Evolutionary conservation across 768 basidiomycete species (phyloP).

Genomic region (Fomitopsis pulvina): DNA sequence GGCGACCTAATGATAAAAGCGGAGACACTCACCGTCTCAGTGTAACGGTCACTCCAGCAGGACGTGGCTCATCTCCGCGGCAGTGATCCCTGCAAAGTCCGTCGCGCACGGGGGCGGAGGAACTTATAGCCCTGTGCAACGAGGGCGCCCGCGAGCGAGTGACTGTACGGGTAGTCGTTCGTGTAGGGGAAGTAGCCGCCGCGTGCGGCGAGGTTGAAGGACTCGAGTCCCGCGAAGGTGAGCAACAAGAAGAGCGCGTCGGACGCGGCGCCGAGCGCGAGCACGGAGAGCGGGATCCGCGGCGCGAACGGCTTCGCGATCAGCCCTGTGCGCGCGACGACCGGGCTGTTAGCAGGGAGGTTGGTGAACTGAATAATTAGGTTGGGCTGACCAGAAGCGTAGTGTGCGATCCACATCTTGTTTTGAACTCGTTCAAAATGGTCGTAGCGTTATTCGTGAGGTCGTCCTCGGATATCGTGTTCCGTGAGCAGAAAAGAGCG

Average conservation of each 20-base stretch:
- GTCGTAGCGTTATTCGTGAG: no score
- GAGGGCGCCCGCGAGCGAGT: conserved; percentile 20
- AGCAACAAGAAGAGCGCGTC: conserved; percentile 25
- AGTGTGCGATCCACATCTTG: conserved; percentile 18
- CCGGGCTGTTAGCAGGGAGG: not conserved
- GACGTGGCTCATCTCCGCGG: conserved; percentile 21
- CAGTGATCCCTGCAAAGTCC: conserved; percentile 17
- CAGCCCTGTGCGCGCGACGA: conserved; percentile 11
- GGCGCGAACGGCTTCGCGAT: conserved; percentile 24
- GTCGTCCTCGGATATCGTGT: no score
- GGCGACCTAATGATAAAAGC: not conserved
- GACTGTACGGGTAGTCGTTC: no score
- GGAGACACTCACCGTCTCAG: conserved; percentile 14
- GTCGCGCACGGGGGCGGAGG: conserved; percentile 10
- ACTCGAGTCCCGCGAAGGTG: conserved; percentile 21
- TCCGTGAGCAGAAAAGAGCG: no score
- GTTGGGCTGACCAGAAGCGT: conserved; percentile 8
- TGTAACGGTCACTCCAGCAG: conserved; percentile 25
- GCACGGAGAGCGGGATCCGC: conserved; percentile 19
- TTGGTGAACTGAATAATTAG: not conserved
- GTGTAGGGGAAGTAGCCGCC: no score
- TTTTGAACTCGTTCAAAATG: no score
- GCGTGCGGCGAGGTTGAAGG: conserved; percentile 21
- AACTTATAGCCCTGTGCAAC: conserved; percentile 16
- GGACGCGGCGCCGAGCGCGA: conserved; percentile 20